A percentile compares a stretch with the other conserved stretches of the same genome.
Conservation (phyloP, 139 green algal species). For the Pleodorina starrii region DNA sequence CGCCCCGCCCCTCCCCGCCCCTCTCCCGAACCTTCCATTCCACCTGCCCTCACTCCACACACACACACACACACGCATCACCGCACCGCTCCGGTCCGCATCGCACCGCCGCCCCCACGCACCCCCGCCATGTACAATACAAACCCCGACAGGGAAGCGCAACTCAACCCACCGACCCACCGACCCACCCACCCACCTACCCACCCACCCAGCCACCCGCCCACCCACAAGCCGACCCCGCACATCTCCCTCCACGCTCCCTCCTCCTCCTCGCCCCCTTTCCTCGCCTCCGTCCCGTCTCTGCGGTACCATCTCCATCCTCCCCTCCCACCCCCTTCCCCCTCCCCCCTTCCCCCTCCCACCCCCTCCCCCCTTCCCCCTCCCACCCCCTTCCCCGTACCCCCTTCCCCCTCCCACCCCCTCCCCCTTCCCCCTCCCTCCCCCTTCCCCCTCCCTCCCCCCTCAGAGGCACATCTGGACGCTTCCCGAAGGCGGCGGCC, state of each 20-base stretch:
- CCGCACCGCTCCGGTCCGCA: too few species aligned
- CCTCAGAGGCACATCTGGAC: slow-evolving; percentile 41
- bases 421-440: not conserved
- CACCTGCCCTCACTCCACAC: too few species aligned
- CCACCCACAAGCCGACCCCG: not conserved
- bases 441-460: not conserved
- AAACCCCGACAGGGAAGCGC: too few species aligned
- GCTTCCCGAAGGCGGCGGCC: not conserved
- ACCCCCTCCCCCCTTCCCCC: not conserved
- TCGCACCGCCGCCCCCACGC: too few species aligned
- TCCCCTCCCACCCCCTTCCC: not conserved
- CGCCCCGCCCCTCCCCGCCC: too few species aligned
- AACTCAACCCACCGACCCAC: too few species aligned
- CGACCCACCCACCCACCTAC: not conserved
- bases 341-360: not conserved
- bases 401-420: not conserved
- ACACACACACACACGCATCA: too few species aligned
- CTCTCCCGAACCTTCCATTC: too few species aligned
- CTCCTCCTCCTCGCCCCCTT: not conserved
- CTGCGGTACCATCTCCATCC: not conserved
- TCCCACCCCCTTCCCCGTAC: not conserved
- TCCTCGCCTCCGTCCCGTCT: not conserved
- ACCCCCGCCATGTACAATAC: too few species aligned
- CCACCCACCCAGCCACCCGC: too few species aligned
- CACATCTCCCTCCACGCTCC: not conserved